Base-by-base conservation (phyloP, 1,139 yeast species). In the Groenewaldozyma sp. region DNA sequence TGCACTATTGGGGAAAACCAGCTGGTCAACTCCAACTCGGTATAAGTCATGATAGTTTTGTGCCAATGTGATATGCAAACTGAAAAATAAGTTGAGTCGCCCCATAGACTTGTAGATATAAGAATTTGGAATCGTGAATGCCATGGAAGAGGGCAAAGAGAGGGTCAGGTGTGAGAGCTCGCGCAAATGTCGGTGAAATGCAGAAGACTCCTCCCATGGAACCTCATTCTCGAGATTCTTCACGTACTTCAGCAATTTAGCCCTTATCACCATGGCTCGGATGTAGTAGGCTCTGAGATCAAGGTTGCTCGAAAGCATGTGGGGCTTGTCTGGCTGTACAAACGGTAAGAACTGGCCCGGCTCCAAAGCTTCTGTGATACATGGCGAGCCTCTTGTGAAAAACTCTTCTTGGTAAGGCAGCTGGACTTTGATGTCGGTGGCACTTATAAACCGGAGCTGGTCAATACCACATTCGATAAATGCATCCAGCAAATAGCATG, bases 401-500 rank as follows among this genome's bases (percentile, higher is more conserved):
- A 38, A 19, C 16, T 43, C 46, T 34, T 43, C 46, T 3, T 27
- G 5, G 31, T 41, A 37, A 6, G 46, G 46, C 14, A 43, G 31
- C 31, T 43, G 46, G 19, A 43, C 46, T 19, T 42, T 34, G 33
- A 43, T 39, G 11, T 43, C 41, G 2, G 20, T n/a, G 14, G 44
- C 33, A 14, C 36, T 28, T 10, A 43, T 43, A 32, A 42, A 42
- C 28, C 44, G 16, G 7, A 43, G 41, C 24, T 43, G 44, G 39
- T 43, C 46, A 20, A 40, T 32, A 5, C 46, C 46, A 26, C 45
- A 41, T 28, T 43, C 46, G 3, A 43, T 43, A 33, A 26, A 43
- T 14, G 46, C 43, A 32, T 43, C 46, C 13, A 35, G 17, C 6
- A 43, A 33, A 32, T 26, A 43, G 42, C 46, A 43, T 5, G 46